These are phyloP conservation scores for Saccharomyces hybrid DNA, from an alignment of 1,139 yeast genomes.

Conservation along the genomic window DNA sequence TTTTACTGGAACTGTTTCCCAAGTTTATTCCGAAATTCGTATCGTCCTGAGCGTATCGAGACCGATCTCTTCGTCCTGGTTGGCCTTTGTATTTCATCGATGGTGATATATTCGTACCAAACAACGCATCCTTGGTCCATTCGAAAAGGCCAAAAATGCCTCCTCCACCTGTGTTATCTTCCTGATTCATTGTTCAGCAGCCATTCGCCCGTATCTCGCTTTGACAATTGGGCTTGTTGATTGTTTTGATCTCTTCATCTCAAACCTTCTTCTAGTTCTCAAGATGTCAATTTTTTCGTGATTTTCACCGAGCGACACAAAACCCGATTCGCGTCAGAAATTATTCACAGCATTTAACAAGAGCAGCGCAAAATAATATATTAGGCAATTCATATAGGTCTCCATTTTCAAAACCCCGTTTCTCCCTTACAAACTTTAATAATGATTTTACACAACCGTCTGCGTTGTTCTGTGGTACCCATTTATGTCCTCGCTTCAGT, in stretches of 20 bases:
- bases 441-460: background rate
- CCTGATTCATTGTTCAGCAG: background rate
- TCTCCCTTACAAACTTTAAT: background rate
- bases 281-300: background rate
- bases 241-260: background rate
- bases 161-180: background rate
- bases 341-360: background rate
- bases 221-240: background rate
- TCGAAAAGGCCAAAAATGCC: conserved; percentile 17
- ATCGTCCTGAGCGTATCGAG: conserved; percentile 22
- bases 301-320: conserved; percentile 1
- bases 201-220: background rate
- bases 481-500: background rate
- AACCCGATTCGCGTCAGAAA: background rate
- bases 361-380: background rate
- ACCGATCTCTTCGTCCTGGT: background rate
- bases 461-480: background rate
- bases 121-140: conserved; percentile 31
- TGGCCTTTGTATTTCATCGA: conserved; percentile 21
- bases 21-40: conserved; percentile 15
- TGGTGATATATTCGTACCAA: conserved; percentile 25
- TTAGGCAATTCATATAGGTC: background rate
- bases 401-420: background rate
- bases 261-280: background rate
- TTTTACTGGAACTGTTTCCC: conserved; percentile 1